Evolutionary conservation across 352 stramenopile genomes (phyloP), one percentile per base, ranked within the genome.

Genomic region (Phytophthora citrophthora): DNA sequence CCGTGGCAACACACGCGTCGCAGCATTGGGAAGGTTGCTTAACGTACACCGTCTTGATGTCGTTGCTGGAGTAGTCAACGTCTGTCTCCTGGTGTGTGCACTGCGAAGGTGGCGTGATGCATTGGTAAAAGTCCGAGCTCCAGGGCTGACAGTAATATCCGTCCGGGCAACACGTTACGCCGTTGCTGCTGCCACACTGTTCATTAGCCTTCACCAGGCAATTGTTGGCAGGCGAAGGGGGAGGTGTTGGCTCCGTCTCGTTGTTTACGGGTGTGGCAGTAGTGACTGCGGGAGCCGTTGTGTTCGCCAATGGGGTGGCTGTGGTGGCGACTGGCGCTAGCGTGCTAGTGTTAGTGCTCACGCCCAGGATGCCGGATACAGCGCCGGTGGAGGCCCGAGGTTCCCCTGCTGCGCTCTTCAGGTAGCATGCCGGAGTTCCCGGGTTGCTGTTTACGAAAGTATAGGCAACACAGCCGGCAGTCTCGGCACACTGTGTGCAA

Each of bases 91-190:
- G 71, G 3, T 29, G 15, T 1, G 60, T 53, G 50, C 74, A 83
- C 29, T 76, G 57, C n/a, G 57, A 50, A 1, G 71, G 68, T 0
- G 68, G 41, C 23, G 38, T 16, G 16, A 78, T 68, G 51, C 68
- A 83, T 61, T 82, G 70, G 47, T 76, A 83, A 34, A 47, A 76
- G 15, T 40, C 59, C 13, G 55, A 39, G 55, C 52, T 75, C 75
- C 75, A 83, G 4, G 76, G 76, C 29, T 78, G 70, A 60, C 73
- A 82, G 60, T 84, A 82, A 34, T 62, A 69, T 0, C 61, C 54
- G n/a, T 32, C 59, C 8, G 70, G 63, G 20, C 70, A 78, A 54
- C 70, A 76, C 0, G 48, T 69, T 3, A 55, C 64, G 32, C 70
- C 66, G 5, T 38, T 61, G 43, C 55, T 74, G 7, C 12, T 60